Base-by-base conservation (phyloP, 78 protist genomes). In the slime mould (Dictyostelium discoideum) region DNA sequence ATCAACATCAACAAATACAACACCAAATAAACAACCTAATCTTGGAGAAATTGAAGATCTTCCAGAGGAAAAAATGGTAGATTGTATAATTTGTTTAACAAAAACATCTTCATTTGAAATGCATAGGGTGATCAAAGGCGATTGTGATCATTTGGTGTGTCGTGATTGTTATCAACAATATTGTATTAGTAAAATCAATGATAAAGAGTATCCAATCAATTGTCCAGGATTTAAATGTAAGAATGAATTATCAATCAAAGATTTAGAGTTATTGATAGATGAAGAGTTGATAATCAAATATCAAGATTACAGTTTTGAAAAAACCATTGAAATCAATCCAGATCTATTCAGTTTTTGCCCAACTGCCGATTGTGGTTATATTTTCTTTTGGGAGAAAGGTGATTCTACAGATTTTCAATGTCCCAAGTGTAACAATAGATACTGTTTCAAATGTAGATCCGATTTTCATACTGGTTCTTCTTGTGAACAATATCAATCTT, bases 291-390 rank as follows among this genome's bases (percentile, higher is more conserved):
- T 86, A 3, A 42, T 40, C 1, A 74, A 86, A 77, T 86, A 77
- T 8, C 40, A 54, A 32, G 85, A 86, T 20, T 86, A 86, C 77
- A 32, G 74, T 9, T 86, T 86, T 77, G 48, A 86, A 42, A 86
- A 39, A 39, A 80, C 85, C 8, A 74, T 86, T 39, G 85, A 76
- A 18, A 18, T 74, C 32, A 80, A 86, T 39, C 85, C 84, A 22
- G 92, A 86, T 57, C 7, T 46, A 26, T 86, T 39, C 24, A 74
- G 84, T n/a, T 86, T 77, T 54, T 86, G 92, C 60, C 92, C 92
- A 22, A 77, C 92, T 60, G 84, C 84, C 0, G 92, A 77, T 57
- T 86, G 92, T 77, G 92, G 85, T n/a, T 86, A 86, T 57, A 46
- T 77, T 26, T 86, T 86, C 42, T 86, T 86, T 74, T 86, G 92